Evolutionary conservation across 805 yeast species (phyloP).

Genomic region (Yarrowia yakushimensis): DNA sequence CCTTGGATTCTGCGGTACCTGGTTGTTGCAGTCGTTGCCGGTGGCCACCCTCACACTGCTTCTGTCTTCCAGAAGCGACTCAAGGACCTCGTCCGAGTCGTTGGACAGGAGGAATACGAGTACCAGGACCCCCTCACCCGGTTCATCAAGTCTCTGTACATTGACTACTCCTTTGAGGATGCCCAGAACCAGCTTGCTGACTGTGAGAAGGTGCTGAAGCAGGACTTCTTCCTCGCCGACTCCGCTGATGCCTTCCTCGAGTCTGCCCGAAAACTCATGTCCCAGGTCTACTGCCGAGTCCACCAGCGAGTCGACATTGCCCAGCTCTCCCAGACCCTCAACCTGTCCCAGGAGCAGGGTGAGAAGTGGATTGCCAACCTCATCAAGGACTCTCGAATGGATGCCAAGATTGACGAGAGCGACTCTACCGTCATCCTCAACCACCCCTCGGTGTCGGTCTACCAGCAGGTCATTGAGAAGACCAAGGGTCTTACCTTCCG

Average conservation of each 20-base stretch:
- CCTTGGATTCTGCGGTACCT: slow-evolving; percentile 70
- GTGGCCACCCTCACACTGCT: slow-evolving; percentile 36
- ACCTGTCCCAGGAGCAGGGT: slow-evolving; percentile 47
- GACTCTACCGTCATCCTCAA: slow-evolving; percentile 53
- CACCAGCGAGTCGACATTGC: slow-evolving; percentile 49
- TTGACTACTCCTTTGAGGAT: slow-evolving; percentile 55
- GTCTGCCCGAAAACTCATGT: slow-evolving; percentile 49
- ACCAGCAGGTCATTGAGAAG: slow-evolving; percentile 66
- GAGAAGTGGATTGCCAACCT: slow-evolving; percentile 52
- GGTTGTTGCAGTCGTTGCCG: slow-evolving; percentile 51
- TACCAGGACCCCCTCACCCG: slow-evolving; percentile 61
- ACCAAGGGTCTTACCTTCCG: slow-evolving; percentile 63
- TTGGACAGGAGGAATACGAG: slow-evolving; percentile 61
- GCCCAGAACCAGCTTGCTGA: slow-evolving; percentile 49
- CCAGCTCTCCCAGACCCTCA: slow-evolving; percentile 45
- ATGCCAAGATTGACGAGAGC: slow-evolving; percentile 52
- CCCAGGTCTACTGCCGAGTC: slow-evolving; percentile 54
- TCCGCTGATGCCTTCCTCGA: slow-evolving; percentile 44
- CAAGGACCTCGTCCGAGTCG: slow-evolving; percentile 55
- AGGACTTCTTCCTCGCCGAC: slow-evolving; percentile 55
- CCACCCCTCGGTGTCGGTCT: slow-evolving; percentile 52
- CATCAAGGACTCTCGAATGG: slow-evolving; percentile 49
- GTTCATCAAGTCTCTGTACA: slow-evolving; percentile 52
- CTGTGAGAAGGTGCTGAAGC: slow-evolving; percentile 47
- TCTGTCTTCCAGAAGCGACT: slow-evolving; percentile 50